These are phyloP conservation scores for Phytophthora rubi DNA, from an alignment of 352 stramenopile genomes.

Conservation along the genomic window DNA sequence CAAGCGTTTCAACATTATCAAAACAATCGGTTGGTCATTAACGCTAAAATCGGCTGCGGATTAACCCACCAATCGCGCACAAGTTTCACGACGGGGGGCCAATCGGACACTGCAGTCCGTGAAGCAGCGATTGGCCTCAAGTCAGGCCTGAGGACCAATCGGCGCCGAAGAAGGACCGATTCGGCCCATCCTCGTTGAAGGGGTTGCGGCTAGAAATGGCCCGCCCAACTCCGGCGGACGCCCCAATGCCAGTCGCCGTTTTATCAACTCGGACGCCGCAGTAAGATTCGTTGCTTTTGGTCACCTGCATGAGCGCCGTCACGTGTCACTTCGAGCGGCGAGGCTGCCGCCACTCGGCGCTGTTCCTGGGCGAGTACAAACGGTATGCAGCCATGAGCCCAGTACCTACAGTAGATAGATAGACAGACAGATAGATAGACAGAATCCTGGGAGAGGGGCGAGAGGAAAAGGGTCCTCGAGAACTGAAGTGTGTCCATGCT, in stretches of 20 bases:
- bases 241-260: constrained; percentile 18
- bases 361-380: constrained; percentile 40
- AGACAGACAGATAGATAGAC: no score
- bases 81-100: constrained; percentile 1
- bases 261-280: constrained; percentile 11
- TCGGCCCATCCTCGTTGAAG: constrained; percentile 23
- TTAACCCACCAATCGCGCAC: constrained; percentile 1
- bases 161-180: constrained; percentile 33
- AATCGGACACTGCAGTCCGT: constrained; percentile 14
- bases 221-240: constrained; percentile 23
- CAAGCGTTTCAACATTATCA: not conserved
- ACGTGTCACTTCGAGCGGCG: constrained; percentile 52
- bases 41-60: not conserved
- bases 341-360: constrained; percentile 43
- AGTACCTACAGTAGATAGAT: no score
- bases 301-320: constrained; percentile 32
- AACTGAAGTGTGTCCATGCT: constrained; percentile 15
- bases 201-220: constrained; percentile 21
- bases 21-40: not conserved
- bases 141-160: constrained; percentile 22
- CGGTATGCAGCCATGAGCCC: not conserved
- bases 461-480: constrained; percentile 24
- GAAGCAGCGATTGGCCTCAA: constrained; percentile 6
- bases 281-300: not conserved
- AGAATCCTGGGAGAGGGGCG: not conserved